A percentile compares a stretch with the other conserved stretches of the same genome.
These are phyloP conservation scores for Candida jianshihensis DNA, from an alignment of 805 yeast genomes.

Conservation along the genomic window DNA sequence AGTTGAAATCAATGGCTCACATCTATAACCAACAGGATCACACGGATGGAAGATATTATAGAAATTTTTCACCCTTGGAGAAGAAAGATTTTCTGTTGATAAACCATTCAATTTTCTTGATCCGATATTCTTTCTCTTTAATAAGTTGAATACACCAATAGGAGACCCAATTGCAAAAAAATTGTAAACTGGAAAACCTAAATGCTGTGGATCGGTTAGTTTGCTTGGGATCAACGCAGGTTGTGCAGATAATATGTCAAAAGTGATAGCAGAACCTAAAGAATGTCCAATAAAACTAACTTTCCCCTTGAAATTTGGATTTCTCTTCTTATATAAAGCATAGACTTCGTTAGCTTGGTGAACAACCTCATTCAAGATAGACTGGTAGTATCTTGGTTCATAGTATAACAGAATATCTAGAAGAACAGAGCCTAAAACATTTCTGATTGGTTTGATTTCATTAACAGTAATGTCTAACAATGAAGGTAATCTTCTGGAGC, in stretches of 20 bases:
- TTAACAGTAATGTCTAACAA: slow-evolving; percentile 68
- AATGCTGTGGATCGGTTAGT: slow-evolving; percentile 29
- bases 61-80: slow-evolving; percentile 55
- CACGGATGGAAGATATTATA: slow-evolving; percentile 86
- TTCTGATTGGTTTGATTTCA: slow-evolving; percentile 71
- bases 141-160: slow-evolving; percentile 74
- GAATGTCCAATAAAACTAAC: slow-evolving; percentile 89
- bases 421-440: slow-evolving; percentile 78
- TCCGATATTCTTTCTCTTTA: slow-evolving; percentile 55
- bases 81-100: slow-evolving; percentile 8
- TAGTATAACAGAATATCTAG: slow-evolving; percentile 76
- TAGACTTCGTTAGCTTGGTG: slow-evolving; percentile 58
- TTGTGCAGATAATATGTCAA: slow-evolving; percentile 61
- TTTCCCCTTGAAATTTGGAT: slow-evolving; percentile 73
- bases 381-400: slow-evolving; percentile 58
- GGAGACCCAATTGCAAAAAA: slow-evolving; percentile 87
- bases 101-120: slow-evolving; percentile 26
- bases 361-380: slow-evolving; percentile 57
- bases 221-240: slow-evolving; percentile 15
- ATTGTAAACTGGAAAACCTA: slow-evolving; percentile 68
- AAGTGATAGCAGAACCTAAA: slow-evolving; percentile 77
- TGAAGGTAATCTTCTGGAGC: slow-evolving; percentile 46
- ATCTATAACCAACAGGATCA: slow-evolving; percentile 85
- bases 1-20: slow-evolving; percentile 72
- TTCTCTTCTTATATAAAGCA: slow-evolving; percentile 46